Evolutionary conservation across 2,329 filamentous ascomycete species (phyloP), one percentile per base, ranked within the genome.

Genomic region (Colletotrichum limetticola): DNA sequence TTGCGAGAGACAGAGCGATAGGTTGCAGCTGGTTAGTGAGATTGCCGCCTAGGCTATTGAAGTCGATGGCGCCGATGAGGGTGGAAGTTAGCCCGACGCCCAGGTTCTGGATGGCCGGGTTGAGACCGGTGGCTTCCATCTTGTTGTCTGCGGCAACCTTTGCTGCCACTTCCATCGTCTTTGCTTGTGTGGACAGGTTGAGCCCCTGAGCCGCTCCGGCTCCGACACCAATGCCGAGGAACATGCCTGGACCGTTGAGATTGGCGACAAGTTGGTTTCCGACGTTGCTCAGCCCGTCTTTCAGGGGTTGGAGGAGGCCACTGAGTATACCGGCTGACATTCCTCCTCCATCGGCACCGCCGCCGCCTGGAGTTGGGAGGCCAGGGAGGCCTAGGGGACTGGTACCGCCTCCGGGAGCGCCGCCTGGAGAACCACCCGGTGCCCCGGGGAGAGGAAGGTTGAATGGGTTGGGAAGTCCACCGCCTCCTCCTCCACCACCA

Each of bases 71-170:
- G 16, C 78, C 76, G 5, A 82, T 66, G 0, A 80, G 74, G 4
- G 80, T 78, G 0, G 79, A 76, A 1, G 77, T 74, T 2, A 79
- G 72, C 2, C 80, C 80, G 60, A 78, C 77, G 49, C 78, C 78
- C 7, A 79, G 74, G 60, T 78, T 80, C 64, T 80, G 77, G 58
- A 82, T 74, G 3, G 76, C 71, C 0, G 78, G 77, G 66, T 81
- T 80, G 24, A 82, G 72, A 19, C 79, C 79, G 9, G 76, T 78
- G 12, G 75, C 76, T 11, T 77, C 61, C 76, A 79, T 77, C n/a
- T 76, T 75, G 73, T 80, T 81, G 24, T 78, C 76, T 19, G 76
- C 65, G 1, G 77, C 77, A 3, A 78, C 77, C 66, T 74, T 75
- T 19, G 75, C 72, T 1, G 74, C 76, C 6, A 74, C 46, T 6